These are phyloP conservation scores for Hymenoscyphus fructigenus DNA, from an alignment of 2,329 filamentous ascomycete genomes.

Conservation along the genomic window DNA sequence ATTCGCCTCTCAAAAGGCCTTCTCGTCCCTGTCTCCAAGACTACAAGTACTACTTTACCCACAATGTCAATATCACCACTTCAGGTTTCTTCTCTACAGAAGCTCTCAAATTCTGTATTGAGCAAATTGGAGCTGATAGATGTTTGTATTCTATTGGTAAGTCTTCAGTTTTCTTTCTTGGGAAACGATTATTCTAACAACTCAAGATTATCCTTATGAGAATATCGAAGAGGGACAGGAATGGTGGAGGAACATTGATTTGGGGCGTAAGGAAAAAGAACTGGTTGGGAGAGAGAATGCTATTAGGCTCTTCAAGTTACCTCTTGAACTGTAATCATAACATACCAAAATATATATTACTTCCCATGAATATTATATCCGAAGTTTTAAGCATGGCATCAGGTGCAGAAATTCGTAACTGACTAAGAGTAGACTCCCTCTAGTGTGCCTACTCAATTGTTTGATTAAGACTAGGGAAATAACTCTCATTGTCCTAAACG, in stretches of 20 bases:
- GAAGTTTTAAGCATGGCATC: too few species aligned
- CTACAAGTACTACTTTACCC: conserved; percentile 22
- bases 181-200: background rate
- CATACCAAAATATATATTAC: background rate
- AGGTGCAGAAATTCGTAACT: too few species aligned
- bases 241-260: conserved; percentile 22
- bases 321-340: background rate
- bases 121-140: conserved; percentile 18
- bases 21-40: conserved; percentile 16
- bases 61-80: conserved; percentile 22
- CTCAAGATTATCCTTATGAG: conserved; percentile 21
- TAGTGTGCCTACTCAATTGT: too few species aligned
- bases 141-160: conserved; percentile 23
- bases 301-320: conserved; percentile 18
- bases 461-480: too few species aligned
- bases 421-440: too few species aligned
- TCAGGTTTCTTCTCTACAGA: conserved; percentile 19
- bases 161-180: background rate
- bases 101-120: conserved; percentile 21
- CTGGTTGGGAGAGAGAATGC: conserved; percentile 19
- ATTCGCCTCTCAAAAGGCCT: conserved; percentile 16
- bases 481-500: too few species aligned
- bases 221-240: conserved; percentile 21
- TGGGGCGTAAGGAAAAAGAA: conserved; percentile 18
- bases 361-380: background rate